Evolutionary conservation across 208 protist species (phyloP), one percentile per base, ranked within the genome.

Genomic region (Porcisia deanei): DNA sequence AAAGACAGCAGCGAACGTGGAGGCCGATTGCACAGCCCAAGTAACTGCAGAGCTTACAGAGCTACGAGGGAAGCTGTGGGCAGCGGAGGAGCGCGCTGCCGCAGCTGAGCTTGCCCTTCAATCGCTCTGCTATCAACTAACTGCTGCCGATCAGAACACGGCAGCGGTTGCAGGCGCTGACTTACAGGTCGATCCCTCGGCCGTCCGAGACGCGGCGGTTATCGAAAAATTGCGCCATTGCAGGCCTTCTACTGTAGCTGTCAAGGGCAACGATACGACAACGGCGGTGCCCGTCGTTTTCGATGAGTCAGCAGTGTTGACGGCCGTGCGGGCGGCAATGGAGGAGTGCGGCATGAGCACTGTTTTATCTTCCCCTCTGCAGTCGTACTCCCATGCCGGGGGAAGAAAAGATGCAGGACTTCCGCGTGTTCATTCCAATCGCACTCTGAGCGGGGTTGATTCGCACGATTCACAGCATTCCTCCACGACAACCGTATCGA

Each of bases 101-200:
- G 65, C 77, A 14, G 73, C 82, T 7, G 59, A 80, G 52, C 61
- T 68, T 8, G 76, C 77, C 3, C 68, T 85, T n/a, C 67, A 65
- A 18, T 54, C 57, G 1, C 39, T 82, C 25, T 75, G 78, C 43
- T 41, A 64, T 18, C 70, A 81, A 65, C 71, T 81, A 10, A 34
- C 54, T 45, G 12, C 55, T 20, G 55, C 55, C 22, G 55, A 52
- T 0, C 53, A 43, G 22, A 52, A 6, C 22, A 41, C 20, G 9
- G 0, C 30, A 55, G 47, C 37, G 45, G 54, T n/a, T 65, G 63
- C 63, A 59, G 34, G 60, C 0, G 18, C n/a, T 47, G 22, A 22
- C 25, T 20, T 25, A 47, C 8, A 66, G 37, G 20, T 49, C 14
- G 39, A 14, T 25, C 39, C 18, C 20, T 47, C 37, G 16, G 18